A percentile compares a stretch with the other conserved stretches of the same genome.
Evolutionary conservation across 441 rosid genomes (phyloP).

Genomic region (Aquilaria agallochum): DNA sequence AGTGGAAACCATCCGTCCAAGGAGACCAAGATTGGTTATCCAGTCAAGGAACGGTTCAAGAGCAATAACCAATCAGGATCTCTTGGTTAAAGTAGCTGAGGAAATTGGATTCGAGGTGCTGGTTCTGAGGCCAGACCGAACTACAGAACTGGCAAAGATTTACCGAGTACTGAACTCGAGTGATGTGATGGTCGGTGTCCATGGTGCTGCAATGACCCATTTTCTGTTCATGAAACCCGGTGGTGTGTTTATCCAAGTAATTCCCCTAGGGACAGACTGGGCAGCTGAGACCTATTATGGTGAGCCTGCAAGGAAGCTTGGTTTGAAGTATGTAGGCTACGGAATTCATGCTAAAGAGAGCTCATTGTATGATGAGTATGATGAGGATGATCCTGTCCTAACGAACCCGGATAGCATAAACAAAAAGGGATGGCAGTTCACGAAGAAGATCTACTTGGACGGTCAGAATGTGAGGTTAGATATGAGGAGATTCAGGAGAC

Average conservation of each 20-base stretch:
- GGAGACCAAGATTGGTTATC: slow-evolving; percentile 65
- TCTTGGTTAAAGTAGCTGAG: slow-evolving; percentile 59
- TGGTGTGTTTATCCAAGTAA: slow-evolving; percentile 17
- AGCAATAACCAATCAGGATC: slow-evolving; percentile 63
- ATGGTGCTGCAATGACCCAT: slow-evolving; percentile 24
- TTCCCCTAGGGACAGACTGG: slow-evolving; percentile 19
- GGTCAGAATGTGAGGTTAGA: slow-evolving; percentile 64
- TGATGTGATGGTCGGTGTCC: slow-evolving; percentile 21
- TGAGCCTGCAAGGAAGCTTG: slow-evolving; percentile 10
- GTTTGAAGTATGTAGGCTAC: slow-evolving; percentile 46
- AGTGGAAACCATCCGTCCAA: slow-evolving; percentile 8
- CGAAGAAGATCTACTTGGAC: slow-evolving; percentile 68
- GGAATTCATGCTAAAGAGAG: slow-evolving; percentile 15
- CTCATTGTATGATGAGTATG: background rate
- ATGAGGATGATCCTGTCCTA: slow-evolving; percentile 31
- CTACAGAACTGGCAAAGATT: background rate
- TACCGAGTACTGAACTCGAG: slow-evolving; percentile 10
- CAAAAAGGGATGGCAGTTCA: slow-evolving; percentile 76
- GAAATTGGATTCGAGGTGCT: slow-evolving; percentile 60
- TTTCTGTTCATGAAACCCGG: slow-evolving; percentile 13
- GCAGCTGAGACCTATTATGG: slow-evolving; percentile 13
- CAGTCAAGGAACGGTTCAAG: slow-evolving; percentile 73
- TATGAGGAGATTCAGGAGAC: slow-evolving; percentile 52
- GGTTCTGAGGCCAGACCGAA: slow-evolving; percentile 48
- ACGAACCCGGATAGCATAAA: slow-evolving; percentile 54